A percentile compares a stretch with the other conserved stretches of the same genome.
Conservation (phyloP, 2,329 filamentous ascomycete genomes). For the Calycina marina region DNA sequence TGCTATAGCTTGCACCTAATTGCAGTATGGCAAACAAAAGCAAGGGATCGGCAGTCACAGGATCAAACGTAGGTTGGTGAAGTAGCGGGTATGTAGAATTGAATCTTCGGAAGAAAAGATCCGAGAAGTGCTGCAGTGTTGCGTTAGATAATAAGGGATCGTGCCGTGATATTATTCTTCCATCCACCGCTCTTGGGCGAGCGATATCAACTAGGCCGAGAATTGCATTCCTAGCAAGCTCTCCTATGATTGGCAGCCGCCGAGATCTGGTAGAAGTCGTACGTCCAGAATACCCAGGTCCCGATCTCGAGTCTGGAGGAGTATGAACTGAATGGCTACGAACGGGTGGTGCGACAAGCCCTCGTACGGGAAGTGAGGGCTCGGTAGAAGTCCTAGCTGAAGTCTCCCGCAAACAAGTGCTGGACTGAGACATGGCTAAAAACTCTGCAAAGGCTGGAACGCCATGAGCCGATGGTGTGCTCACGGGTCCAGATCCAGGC, state of each 20-base stretch:
- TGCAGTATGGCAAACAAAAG: slow-evolving; percentile 39
- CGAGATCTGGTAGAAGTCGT: background rate
- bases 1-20: slow-evolving; percentile 46
- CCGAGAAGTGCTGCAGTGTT: slow-evolving; percentile 39
- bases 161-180: slow-evolving; percentile 29
- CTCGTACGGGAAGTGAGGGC: background rate
- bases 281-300: background rate
- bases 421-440: background rate
- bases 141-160: slow-evolving; percentile 35
- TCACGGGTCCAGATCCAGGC: background rate
- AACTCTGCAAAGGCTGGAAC: background rate
- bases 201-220: slow-evolving; percentile 36
- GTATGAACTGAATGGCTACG: background rate
- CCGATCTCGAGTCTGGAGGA: background rate
- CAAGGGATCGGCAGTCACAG: slow-evolving; percentile 32
- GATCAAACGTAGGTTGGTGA: slow-evolving; percentile 41
- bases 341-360: background rate
- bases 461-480: background rate
- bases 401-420: too few species aligned
- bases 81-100: slow-evolving; percentile 46
- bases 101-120: slow-evolving; percentile 46
- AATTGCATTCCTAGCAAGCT: slow-evolving; percentile 27
- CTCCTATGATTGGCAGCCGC: slow-evolving; percentile 23
- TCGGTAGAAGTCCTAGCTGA: background rate
- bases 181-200: slow-evolving; percentile 32